These are phyloP conservation scores for Coniosporium tulheliwenetii DNA, from an alignment of 2,329 filamentous ascomycete genomes.

Conservation along the genomic window DNA sequence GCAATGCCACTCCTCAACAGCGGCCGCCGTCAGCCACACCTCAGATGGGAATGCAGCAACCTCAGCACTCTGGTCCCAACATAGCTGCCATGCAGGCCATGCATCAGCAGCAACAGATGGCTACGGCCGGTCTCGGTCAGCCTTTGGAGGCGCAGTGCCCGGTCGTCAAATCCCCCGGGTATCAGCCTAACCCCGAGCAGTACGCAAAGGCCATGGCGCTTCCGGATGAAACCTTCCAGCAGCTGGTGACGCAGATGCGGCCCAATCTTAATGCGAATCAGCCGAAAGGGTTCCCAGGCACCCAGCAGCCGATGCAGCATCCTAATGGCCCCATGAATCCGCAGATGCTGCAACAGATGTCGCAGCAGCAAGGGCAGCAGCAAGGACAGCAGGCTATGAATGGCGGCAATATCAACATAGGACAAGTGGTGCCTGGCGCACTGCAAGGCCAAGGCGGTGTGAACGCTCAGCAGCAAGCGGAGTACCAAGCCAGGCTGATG, in stretches of 20 bases:
- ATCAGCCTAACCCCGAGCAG: too few relatives aligned
- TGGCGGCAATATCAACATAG: too few relatives aligned
- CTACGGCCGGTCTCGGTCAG: neutral
- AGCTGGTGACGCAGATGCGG: too few relatives aligned
- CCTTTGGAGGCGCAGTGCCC: neutral
- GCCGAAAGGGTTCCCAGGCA: conserved; percentile 6
- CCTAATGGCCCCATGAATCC: conserved; percentile 2
- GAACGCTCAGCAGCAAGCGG: too few relatives aligned
- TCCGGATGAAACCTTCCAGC: too few relatives aligned
- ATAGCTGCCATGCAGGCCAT: conserved; percentile 11
- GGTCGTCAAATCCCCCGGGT: too few relatives aligned
- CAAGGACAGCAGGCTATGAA: too few relatives aligned
- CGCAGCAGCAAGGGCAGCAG: conserved; percentile 1
- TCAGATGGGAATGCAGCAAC: conserved; percentile 2
- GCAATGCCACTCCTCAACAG: conserved; percentile 6
- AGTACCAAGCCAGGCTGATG: conserved; percentile 3
- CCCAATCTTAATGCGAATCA: too few relatives aligned
- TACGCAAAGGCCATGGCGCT: too few relatives aligned
- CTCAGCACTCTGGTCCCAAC: neutral
- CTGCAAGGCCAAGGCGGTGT: too few relatives aligned
- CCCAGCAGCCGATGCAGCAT: conserved; percentile 18
- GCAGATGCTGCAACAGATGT: conserved; percentile 2
- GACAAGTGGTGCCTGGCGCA: too few relatives aligned
- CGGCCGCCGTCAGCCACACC: neutral
- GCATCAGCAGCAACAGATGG: conserved; percentile 6